phyloP scores from a whole-genome alignment of 2,329 filamentous ascomycete genomes.

The Stenocarpella maydis region DNA sequence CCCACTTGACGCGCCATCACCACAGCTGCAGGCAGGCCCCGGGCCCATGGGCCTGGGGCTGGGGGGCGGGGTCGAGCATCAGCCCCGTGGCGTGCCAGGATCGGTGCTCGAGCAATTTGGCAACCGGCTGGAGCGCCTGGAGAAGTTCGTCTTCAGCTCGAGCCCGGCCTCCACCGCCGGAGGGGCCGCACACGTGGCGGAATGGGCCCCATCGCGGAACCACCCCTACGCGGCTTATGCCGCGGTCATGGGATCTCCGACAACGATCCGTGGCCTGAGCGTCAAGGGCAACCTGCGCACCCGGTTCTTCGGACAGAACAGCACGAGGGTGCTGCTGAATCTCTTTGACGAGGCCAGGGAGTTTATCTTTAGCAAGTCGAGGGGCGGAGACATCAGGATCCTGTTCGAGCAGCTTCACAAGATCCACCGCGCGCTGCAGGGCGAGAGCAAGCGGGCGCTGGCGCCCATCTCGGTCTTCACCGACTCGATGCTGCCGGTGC shows the following conservation, averaged over 20 bases:
- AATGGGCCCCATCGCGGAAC: conserved; percentile 27
- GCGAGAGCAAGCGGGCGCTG: conserved; percentile 55
- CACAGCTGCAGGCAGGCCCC: conserved; percentile 17
- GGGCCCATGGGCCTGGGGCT: conserved; percentile 8
- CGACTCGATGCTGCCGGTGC: conserved; percentile 65
- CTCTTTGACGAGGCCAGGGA: conserved; percentile 63
- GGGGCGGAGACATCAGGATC: conserved; percentile 51
- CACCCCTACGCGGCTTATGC: conserved; percentile 36
- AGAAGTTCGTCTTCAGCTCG: conserved; percentile 53
- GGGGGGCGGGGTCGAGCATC: conserved; percentile 30
- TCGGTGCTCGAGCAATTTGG: conserved; percentile 56
- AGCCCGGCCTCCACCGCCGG: conserved; percentile 31
- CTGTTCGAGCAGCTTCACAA: conserved; percentile 55
- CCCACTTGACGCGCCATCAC: conserved; percentile 23
- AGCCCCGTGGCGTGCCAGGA: conserved; percentile 37
- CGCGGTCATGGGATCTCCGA: conserved; percentile 42
- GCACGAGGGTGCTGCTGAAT: conserved; percentile 61
- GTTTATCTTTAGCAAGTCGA: conserved; percentile 54
- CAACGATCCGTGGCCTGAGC: conserved; percentile 58
- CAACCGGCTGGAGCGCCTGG: conserved; percentile 61
- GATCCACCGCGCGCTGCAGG: conserved; percentile 57
- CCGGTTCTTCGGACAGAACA: conserved; percentile 62
- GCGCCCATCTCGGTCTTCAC: conserved; percentile 64
- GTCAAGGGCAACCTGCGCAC: conserved; percentile 59
- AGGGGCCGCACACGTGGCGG: conserved; percentile 5